Base-by-base conservation (phyloP, 2,329 filamentous ascomycete genomes). In the Ophiosphaerella korrae region DNA sequence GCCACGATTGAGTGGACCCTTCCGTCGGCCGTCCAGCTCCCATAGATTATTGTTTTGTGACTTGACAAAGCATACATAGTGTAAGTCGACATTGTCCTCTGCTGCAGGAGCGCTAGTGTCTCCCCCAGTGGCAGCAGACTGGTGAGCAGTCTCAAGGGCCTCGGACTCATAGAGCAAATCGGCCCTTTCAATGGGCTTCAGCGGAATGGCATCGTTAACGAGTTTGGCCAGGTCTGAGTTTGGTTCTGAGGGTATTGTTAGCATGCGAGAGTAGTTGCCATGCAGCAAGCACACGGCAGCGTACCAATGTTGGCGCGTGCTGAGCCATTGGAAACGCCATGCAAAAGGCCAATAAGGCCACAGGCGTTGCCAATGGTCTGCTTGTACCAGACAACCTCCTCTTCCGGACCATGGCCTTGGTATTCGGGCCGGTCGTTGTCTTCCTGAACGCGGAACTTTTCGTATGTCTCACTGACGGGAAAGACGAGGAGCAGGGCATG, bases 351-450 rank as follows among this genome's bases (percentile, higher is more conserved):
- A 79, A 97, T 96, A 46, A 96, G 78, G 0, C 94, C 94, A 75
- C 94, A 97, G 3, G 94, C 92, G 73, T 97, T 96, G 52, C 88
- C 85, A 64, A 97, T 97, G 0, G 93, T 97, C 78, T 97, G 94
- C 66, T 86, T 90, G 81, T 92, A 97, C 94, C 93, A 99, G 7
- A 96, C 68, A 0, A 97, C 90, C 5, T 90, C 87, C 68, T 97
- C 90, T 0, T 66, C 68, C 0, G 82, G 75, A 1, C 92, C 92
- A 14, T 79, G 80, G 37, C 88, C 88, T 0, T 73, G 70, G 77
- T 96, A 96, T 34, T 86, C 83, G 2, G 77, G 60, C 36, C 78
- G 77, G 18, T 81, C 71, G 43, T 78, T 77, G 75, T 97, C 92
- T 78, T 96, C 92, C 37, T 84, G 79, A 50, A 83, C 73, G 29